Conservation (phyloP, 2,329 filamentous ascomycete species). For the Neopestalotiopsis rosae region DNA sequence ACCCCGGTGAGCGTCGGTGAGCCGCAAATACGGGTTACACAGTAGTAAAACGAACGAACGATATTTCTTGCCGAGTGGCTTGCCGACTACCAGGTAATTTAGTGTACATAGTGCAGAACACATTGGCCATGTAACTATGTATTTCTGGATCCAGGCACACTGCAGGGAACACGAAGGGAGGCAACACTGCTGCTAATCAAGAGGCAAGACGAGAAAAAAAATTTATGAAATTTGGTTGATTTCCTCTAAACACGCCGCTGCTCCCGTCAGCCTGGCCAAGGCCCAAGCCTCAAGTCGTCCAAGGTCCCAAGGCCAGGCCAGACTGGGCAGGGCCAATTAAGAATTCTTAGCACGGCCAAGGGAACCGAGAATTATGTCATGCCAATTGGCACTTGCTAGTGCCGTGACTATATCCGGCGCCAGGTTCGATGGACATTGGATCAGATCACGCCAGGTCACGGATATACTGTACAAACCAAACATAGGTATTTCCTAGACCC, state of each 20-base stretch:
- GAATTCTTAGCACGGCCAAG: background rate
- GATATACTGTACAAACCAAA: background rate
- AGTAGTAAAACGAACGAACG: background rate
- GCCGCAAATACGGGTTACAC: background rate
- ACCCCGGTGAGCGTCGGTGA: constrained; percentile 5
- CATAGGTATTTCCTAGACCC: background rate
- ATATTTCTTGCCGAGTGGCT: background rate
- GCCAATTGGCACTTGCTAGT: background rate
- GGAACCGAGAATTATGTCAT: background rate
- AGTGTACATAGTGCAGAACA: background rate
- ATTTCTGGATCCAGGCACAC: background rate
- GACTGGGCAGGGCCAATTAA: background rate
- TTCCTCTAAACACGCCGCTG: background rate
- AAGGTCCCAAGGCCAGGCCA: background rate
- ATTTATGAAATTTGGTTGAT: background rate
- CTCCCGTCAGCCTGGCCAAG: background rate
- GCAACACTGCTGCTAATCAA: background rate
- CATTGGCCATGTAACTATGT: background rate
- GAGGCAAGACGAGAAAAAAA: background rate
- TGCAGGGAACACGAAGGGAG: background rate
- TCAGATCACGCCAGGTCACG: background rate
- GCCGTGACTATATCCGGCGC: background rate
- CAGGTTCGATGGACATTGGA: background rate
- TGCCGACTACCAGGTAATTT: background rate
- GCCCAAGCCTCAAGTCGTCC: background rate